These are phyloP conservation scores for Neonectria faginata DNA, from an alignment of 2,329 filamentous ascomycete species.

Conservation along the genomic window DNA sequence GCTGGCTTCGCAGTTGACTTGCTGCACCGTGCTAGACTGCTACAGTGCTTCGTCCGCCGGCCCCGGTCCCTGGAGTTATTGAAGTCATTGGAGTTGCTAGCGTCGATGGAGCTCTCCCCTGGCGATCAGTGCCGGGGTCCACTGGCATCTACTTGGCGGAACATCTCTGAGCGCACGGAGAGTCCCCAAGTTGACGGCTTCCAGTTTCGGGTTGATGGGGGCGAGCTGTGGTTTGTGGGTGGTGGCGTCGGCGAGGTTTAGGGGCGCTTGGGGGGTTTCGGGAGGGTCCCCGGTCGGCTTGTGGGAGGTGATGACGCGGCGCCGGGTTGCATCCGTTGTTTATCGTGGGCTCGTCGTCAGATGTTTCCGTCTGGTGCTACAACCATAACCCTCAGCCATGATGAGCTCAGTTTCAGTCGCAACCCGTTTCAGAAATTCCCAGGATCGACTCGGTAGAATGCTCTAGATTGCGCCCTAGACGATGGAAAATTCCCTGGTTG, in stretches of 20 bases:
- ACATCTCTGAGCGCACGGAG: conserved; percentile 34
- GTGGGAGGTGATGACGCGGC: conserved; percentile 41
- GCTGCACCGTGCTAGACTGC: conserved; percentile 12
- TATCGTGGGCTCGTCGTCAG: conserved; percentile 27
- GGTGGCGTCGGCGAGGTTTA: conserved; percentile 10
- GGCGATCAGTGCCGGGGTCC: conserved; percentile 37
- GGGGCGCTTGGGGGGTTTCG: conserved; percentile 4
- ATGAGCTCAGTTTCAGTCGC: conserved; percentile 39
- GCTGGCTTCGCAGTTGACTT: conserved; percentile 13
- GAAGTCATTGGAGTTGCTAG: not conserved
- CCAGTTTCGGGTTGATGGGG: conserved; percentile 39
- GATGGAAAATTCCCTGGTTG: conserved; percentile 5
- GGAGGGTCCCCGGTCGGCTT: conserved; percentile 20
- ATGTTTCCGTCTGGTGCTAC: conserved; percentile 38
- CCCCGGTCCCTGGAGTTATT: conserved; percentile 5
- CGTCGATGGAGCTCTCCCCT: conserved; percentile 24
- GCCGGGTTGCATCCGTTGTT: conserved; percentile 23
- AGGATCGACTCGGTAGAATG: conserved; percentile 31
- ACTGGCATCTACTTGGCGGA: conserved; percentile 40
- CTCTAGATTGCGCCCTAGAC: conserved; percentile 12
- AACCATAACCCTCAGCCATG: conserved; percentile 22
- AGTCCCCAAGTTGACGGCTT: conserved; percentile 25
- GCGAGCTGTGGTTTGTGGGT: conserved; percentile 16
- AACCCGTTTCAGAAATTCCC: conserved; percentile 39
- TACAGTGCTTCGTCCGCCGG: conserved; percentile 18